A percentile compares a stretch with the other conserved stretches of the same genome.
Evolutionary conservation across 1,284 basidiomycete genomes (phyloP).

Genomic region (Fistulina hepatica): DNA sequence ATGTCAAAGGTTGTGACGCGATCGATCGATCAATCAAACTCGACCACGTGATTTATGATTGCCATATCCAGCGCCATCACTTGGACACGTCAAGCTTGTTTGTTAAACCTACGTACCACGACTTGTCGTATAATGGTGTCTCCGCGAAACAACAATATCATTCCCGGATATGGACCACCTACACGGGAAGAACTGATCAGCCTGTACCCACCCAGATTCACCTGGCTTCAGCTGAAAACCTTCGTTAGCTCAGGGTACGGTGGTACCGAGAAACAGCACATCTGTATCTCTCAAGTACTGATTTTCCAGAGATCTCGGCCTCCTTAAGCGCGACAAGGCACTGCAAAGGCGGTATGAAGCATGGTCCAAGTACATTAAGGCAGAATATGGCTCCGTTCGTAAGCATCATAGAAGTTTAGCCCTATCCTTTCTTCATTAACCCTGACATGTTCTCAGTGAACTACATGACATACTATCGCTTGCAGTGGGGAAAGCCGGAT

Average conservation of each 20-base stretch:
- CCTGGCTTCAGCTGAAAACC: conserved; percentile 62
- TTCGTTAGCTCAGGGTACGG: conserved; percentile 67
- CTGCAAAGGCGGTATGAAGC: conserved; percentile 54
- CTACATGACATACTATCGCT: conserved; percentile 51
- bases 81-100: no score
- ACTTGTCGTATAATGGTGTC: no score
- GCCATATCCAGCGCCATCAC: no score
- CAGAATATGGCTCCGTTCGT: conserved; percentile 59
- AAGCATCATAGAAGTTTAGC: no score
- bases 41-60: no score
- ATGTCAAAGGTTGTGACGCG: no score
- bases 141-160: no score
- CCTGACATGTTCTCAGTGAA: conserved; percentile 34
- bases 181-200: conserved; percentile 53
- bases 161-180: conserved; percentile 47
- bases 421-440: conserved; percentile 4
- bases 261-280: conserved; percentile 6
- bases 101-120: no score
- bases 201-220: conserved; percentile 64
- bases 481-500: conserved; percentile 67
- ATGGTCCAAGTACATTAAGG: conserved; percentile 47
- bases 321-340: conserved; percentile 60
- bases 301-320: conserved; percentile 59
- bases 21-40: no score
- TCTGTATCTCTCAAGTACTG: conserved; percentile 3